phyloP scores from a whole-genome alignment of 129 eudicot species.

The Flaveria sonorensis region DNA sequence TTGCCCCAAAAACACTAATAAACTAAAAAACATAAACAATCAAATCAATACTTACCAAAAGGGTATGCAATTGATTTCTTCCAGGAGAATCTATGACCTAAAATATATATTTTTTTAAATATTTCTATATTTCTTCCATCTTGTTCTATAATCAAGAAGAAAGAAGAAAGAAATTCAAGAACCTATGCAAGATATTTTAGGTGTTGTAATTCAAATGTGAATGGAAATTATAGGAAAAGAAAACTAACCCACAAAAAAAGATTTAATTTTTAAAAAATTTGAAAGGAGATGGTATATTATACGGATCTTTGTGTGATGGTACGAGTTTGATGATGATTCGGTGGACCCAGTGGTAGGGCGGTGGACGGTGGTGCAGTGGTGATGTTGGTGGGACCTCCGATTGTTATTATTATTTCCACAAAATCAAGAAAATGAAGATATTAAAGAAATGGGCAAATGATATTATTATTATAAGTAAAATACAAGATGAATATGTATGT shows the following conservation, averaged over 20 bases:
- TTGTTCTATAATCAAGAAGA: too few species aligned
- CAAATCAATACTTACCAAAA: constrained; percentile 33
- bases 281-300: constrained; percentile 19
- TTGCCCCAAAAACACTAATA: constrained; percentile 28
- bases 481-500: neutral
- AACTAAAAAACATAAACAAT: constrained; percentile 26
- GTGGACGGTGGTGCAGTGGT: constrained; percentile 32
- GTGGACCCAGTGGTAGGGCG: constrained; percentile 33
- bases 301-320: constrained; percentile 35
- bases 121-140: neutral
- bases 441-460: constrained; percentile 17
- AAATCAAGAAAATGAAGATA: constrained; percentile 33
- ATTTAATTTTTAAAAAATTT: neutral
- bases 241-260: constrained; percentile 19
- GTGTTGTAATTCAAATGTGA: constrained; percentile 24
- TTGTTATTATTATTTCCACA: constrained; percentile 23
- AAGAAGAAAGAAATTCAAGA: constrained; percentile 20
- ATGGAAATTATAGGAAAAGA: constrained; percentile 20
- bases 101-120: neutral
- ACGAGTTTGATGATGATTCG: constrained; percentile 38
- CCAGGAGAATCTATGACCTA: constrained; percentile 30
- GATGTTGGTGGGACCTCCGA: constrained; percentile 34
- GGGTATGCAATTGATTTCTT: constrained; percentile 31
- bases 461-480: neutral
- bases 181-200: constrained; percentile 18